Evolutionary conservation across 371 early-diverging fungal species (phyloP), one percentile per base, ranked within the genome.

Genomic region (Capillidium rhysosporum): DNA sequence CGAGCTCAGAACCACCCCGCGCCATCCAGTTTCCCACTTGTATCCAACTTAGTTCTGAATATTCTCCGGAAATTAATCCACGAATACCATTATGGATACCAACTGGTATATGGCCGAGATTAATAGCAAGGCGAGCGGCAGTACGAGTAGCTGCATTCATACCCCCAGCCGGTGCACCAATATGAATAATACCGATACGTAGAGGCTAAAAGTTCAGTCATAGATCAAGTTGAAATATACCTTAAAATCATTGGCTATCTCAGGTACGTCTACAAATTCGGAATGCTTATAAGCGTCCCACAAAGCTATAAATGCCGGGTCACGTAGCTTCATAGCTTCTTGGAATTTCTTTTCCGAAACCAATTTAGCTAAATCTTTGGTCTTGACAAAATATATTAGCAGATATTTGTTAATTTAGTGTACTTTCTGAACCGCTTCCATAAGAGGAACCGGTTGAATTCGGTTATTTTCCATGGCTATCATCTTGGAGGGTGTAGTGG

Each of bases 81-180:
- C 79, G 77, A 67, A 96, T 94, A 14, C 99, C 98, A 65, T 97
- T 91, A 58, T 76, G 70, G 54, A 98, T 84, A 43, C 72, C 92
- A 56, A 91, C 61, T 12, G 92, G 81, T 0, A 67, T 76, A 56
- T 92, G 86, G 0, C 92, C 93, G 31, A 80, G 77, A 66, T 85
- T 85, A 52, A 89, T 66, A 26, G 86, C 84, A 40, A 86, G 78
- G 23, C 93, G 84, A 20, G 89, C 91, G 5, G 86, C 82, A 1
- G 85, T 79, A 51, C 94, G 81, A 7, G 96, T 88, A 0, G 93
- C 96, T 12, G 92, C 83, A 65, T 98, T 98, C 92, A 98, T 95
- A 46, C 99, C 99, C 54, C 90, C 93, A 14, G 94, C 91, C 30
- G 98, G 96, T 0, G 91, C 92, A 52, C 98, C 99, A 28, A 82